phyloP scores from a whole-genome alignment of 2,329 filamentous ascomycete species.

The Diaporthe amygdali region DNA sequence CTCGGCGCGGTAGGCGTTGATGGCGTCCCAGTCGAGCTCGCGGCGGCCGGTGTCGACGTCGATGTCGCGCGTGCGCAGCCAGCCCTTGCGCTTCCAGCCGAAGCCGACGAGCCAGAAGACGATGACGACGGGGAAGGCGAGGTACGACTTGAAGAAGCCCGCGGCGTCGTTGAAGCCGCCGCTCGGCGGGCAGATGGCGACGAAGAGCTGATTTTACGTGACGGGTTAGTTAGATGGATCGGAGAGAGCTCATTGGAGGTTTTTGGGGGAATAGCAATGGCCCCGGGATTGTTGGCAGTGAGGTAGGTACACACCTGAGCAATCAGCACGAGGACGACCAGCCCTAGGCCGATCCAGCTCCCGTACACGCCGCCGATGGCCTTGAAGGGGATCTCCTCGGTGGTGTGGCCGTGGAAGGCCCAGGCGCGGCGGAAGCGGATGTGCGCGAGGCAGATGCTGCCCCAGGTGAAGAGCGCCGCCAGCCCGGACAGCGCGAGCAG shows the following conservation, averaged over 20 bases:
- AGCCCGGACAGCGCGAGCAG: slow-evolving; percentile 69
- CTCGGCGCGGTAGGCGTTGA: slow-evolving; percentile 52
- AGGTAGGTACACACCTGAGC: slow-evolving; percentile 46
- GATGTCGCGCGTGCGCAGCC: slow-evolving; percentile 63
- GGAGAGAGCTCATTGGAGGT: too few species aligned
- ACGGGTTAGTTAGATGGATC: neutral
- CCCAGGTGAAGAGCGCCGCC: slow-evolving; percentile 72
- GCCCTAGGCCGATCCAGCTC: slow-evolving; percentile 65
- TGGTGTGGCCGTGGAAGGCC: slow-evolving; percentile 63
- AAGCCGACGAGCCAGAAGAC: slow-evolving; percentile 61
- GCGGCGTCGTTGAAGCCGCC: slow-evolving; percentile 41
- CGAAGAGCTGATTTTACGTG: slow-evolving; percentile 23
- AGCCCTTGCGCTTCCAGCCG: slow-evolving; percentile 67
- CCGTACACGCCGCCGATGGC: slow-evolving; percentile 66
- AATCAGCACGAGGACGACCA: slow-evolving; percentile 61
- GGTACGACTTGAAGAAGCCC: slow-evolving; percentile 59
- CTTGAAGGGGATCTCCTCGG: slow-evolving; percentile 71
- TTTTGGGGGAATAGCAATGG: too few species aligned
- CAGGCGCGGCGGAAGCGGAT: slow-evolving; percentile 73
- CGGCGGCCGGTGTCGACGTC: slow-evolving; percentile 71
- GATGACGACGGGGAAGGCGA: slow-evolving; percentile 60
- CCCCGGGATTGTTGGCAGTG: neutral
- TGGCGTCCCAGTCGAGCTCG: slow-evolving; percentile 65
- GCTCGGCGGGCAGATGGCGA: slow-evolving; percentile 42
- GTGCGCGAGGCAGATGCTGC: slow-evolving; percentile 70